phyloP scores from a whole-genome alignment of 345 rosid genomes.

The Salix purpurea region DNA sequence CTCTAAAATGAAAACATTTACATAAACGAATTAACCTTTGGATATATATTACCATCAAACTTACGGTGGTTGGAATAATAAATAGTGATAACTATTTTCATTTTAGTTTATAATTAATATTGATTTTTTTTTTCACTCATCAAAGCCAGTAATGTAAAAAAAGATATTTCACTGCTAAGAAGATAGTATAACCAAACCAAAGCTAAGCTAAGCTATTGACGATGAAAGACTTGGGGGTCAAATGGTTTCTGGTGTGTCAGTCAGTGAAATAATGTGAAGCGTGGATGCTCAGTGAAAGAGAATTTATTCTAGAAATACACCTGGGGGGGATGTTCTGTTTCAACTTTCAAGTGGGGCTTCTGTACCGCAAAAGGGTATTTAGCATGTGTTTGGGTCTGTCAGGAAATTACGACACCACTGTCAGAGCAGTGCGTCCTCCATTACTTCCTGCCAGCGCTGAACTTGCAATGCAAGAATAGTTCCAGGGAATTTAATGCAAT shows the following conservation, averaged over 20 bases:
- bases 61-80: too few species aligned
- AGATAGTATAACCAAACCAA: too few species aligned
- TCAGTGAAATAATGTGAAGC: neutral
- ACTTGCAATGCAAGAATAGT: conserved; percentile 33
- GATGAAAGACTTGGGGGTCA: neutral
- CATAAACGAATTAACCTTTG: too few species aligned
- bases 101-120: too few species aligned
- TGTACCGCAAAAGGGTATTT: conserved; percentile 20
- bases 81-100: too few species aligned
- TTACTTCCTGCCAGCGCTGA: conserved; percentile 27
- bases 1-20: too few species aligned
- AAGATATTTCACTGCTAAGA: too few species aligned
- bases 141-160: too few species aligned
- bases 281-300: conserved; percentile 3
- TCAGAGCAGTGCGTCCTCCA: conserved; percentile 17
- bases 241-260: neutral
- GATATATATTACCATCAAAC: too few species aligned
- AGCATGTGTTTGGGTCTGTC: conserved; percentile 42
- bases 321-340: conserved; percentile 10
- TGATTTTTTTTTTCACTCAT: too few species aligned
- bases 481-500: conserved; percentile 27
- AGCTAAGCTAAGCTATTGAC: too few species aligned
- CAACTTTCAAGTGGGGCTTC: conserved; percentile 25
- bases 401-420: conserved; percentile 24
- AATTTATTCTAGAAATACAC: conserved; percentile 8